Base-by-base conservation (phyloP, 768 basidiomycete genomes). In the Kwoniella sp. region DNA sequence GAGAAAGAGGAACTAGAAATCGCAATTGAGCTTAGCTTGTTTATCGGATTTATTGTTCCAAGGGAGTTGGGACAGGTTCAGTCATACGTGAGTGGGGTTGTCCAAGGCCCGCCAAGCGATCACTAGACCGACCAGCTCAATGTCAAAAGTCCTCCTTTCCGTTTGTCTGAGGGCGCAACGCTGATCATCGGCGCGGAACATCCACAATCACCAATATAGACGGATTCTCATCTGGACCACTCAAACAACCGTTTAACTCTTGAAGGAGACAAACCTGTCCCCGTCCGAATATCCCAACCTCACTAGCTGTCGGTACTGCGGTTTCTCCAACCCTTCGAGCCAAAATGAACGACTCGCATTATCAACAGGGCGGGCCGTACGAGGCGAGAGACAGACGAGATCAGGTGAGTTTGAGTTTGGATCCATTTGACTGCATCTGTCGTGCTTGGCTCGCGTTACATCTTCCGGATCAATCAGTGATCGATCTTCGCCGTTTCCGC, bases 301-400 rank as follows among this genome's bases (percentile, higher is more conserved):
- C 17, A 9, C 3, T 44, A 9, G 40, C n/a, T n/a, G n/a, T n/a
- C n/a, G n/a, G n/a, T n/a, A n/a, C n/a, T n/a, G n/a, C n/a, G n/a
- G n/a, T n/a, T n/a, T n/a, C n/a, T n/a, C 40, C 8, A 44, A 44
- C 3, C 10, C 17, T 15, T 10, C 17, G 17, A 9, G 17, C 3
- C 40, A 47, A 50, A 15, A 62, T 61, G 65, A 67, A 61, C 60
- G 65, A 67, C 22, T 53, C 40, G 25, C 65, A 67, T 40, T 67
- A 67, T 27, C 44, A 40, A 50, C 51, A 47, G 50, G 19, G 44
- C 25, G 21, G 40, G 40, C 40, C 40, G 4, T 44, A 44, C 40
- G 63, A 64, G 21, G 57, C 48, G 22, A 57, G 65, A 33, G 65
- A 61, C 2, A 29, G 65, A 19, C 40, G 65, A 47, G 65, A 67